Evolutionary conservation across 176 grass and related monocot species (phyloP), one percentile per base, ranked within the genome.

Genomic region (Puya raimondii): DNA sequence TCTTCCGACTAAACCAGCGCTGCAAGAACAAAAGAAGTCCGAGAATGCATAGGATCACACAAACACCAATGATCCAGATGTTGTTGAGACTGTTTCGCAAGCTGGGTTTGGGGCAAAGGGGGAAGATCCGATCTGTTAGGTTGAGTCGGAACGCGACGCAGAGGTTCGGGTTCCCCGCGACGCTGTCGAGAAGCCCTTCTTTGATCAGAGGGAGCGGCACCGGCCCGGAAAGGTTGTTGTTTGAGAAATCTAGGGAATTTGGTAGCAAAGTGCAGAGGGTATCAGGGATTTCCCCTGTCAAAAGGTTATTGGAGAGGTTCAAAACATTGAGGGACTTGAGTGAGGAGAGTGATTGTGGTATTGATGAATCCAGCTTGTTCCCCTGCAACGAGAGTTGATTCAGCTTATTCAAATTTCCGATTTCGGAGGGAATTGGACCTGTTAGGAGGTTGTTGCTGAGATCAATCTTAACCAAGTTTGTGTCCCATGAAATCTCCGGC

Each of bases 331-430:
- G 84, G 49, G 56, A 80, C 2, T 49, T 58, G 1, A 99, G 73
- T 1, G 54, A 82, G 10, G 89, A 84, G 3, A 99, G 82, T 8
- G 87, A 63, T 71, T 59, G 80, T 1, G 94, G 94, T 74, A 99
- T 99, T 16, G 89, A 65, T 1, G 74, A 88, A 64, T 78, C 68
- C 0, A 99, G 69, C 7, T 54, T 70, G 84, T 99, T 99, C 0
- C 75, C 83, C 79, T 99, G 94, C 74, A 99, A 70, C 0, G 89
- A 93, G 18, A 99, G 84, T 79, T 93, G 89, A 78, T 99, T 99
- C 9, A 99, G 72, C 42, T 65, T 47, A 4, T 1, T n/a, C 54
- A 99, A 73, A 47, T 48, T 59, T 3, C 87, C 84, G 2, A 91
- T 12, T 9, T 82, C 54, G 2, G 20, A 51, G 4, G 94, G 89